Percentiles rank a stretch among this genome's conserved stretches.
phyloP scores from a whole-genome alignment of 2,329 filamentous ascomycete genomes.

The Penicillium digitatum region DNA sequence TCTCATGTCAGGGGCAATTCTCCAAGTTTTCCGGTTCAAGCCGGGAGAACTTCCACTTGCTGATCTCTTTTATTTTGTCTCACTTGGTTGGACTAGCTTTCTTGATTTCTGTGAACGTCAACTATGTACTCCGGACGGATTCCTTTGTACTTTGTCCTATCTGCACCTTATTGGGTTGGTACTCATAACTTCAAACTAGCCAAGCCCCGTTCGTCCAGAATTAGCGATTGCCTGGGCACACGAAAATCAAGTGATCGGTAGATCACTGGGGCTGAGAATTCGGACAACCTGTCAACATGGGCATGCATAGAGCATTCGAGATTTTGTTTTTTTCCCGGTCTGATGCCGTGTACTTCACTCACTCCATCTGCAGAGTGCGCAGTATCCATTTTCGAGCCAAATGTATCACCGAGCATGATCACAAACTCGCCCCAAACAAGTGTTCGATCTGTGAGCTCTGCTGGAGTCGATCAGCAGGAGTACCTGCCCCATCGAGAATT shows the following conservation, averaged over 20 bases:
- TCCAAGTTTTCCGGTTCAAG: background rate
- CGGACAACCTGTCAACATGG: background rate
- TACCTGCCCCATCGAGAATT: background rate
- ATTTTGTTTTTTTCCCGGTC: background rate
- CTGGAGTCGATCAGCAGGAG: background rate
- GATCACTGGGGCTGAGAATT: background rate
- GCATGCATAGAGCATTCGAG: background rate
- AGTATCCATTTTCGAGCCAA: background rate
- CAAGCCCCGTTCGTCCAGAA: background rate
- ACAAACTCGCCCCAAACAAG: background rate
- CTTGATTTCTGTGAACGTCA: background rate
- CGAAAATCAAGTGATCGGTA: background rate
- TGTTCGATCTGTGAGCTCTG: background rate
- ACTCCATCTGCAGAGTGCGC: background rate
- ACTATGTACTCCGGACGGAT: background rate
- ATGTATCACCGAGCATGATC: background rate
- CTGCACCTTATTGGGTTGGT: background rate
- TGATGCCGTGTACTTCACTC: background rate
- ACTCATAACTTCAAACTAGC: background rate
- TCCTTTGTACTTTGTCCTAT: background rate
- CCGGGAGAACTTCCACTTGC: background rate
- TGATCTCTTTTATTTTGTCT: background rate
- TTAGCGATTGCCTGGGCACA: background rate
- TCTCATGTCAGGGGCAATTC: slow-evolving; percentile 13
- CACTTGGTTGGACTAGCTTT: background rate